Percentiles rank a stretch among this genome's conserved stretches.
These are phyloP conservation scores for Fusarium sp. DNA, from an alignment of 2,329 filamentous ascomycete species.

Conservation along the genomic window DNA sequence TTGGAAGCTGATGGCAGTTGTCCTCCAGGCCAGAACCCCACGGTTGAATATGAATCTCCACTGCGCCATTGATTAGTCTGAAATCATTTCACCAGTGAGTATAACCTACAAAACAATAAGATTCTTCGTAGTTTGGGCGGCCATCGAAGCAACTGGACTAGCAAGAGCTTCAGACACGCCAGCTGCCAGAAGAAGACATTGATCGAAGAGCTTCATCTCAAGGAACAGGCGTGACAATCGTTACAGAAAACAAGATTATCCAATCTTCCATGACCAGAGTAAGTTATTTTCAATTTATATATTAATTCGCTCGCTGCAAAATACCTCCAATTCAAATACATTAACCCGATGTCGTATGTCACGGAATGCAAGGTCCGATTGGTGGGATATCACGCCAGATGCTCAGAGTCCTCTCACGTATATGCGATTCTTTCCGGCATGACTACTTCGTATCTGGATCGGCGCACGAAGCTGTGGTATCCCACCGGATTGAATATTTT, in stretches of 20 bases:
- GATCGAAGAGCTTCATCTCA: neutral
- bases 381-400: slow-evolving; percentile 2
- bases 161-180: neutral
- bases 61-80: neutral
- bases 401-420: neutral
- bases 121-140: neutral
- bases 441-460: accelerated
- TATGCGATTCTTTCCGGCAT: neutral
- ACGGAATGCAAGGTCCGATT: slow-evolving; percentile 14
- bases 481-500: neutral
- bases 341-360: slow-evolving; percentile 21
- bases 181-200: neutral
- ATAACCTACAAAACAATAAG: slow-evolving; percentile 12
- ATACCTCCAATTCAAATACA: neutral
- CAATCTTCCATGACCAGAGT: neutral
- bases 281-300: neutral
- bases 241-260: accelerated
- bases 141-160: neutral
- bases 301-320: neutral
- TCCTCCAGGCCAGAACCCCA: slow-evolving; percentile 29
- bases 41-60: slow-evolving; percentile 34
- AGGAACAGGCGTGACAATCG: neutral
- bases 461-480: neutral
- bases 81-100: accelerated
- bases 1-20: slow-evolving; percentile 12